Conservation (phyloP, 495 filamentous ascomycete species). For the Hypoxylon fragiforme region DNA sequence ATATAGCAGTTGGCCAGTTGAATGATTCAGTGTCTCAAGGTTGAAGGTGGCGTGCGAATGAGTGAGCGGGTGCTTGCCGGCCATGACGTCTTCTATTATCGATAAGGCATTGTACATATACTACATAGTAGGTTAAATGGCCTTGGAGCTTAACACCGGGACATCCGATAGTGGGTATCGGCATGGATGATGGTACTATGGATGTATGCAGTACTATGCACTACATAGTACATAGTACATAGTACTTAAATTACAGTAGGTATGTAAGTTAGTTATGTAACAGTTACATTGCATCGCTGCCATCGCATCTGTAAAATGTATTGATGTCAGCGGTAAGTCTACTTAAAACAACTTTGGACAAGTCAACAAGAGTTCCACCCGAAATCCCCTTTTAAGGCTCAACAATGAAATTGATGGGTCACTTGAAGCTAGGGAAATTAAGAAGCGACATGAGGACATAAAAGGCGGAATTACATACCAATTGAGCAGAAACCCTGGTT, state of each 20-base stretch:
- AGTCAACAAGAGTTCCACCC: not conserved
- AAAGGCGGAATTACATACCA: not conserved
- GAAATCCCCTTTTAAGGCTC: not conserved
- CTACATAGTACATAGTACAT: no score
- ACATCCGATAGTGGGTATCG: not conserved
- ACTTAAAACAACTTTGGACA: no score
- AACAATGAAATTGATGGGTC: not conserved
- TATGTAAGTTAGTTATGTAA: no score
- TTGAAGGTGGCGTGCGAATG: conserved; percentile 1
- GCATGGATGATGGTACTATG: no score
- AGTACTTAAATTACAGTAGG: no score
- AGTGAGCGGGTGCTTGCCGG: not conserved
- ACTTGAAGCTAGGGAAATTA: not conserved
- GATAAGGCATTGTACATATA: conserved; percentile 11
- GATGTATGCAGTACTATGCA: no score
- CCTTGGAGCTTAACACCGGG: conserved; percentile 7
- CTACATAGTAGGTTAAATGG: not conserved
- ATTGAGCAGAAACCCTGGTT: not conserved
- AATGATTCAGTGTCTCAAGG: not conserved
- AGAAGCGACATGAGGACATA: not conserved
- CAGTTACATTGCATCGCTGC: not conserved
- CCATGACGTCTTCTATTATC: conserved; percentile 29
- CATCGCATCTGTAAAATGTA: not conserved
- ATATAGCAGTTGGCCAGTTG: no score
- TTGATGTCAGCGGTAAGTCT: not conserved